phyloP scores from a whole-genome alignment of 2,329 filamentous ascomycete genomes.

The Aquanectria penicillioides region DNA sequence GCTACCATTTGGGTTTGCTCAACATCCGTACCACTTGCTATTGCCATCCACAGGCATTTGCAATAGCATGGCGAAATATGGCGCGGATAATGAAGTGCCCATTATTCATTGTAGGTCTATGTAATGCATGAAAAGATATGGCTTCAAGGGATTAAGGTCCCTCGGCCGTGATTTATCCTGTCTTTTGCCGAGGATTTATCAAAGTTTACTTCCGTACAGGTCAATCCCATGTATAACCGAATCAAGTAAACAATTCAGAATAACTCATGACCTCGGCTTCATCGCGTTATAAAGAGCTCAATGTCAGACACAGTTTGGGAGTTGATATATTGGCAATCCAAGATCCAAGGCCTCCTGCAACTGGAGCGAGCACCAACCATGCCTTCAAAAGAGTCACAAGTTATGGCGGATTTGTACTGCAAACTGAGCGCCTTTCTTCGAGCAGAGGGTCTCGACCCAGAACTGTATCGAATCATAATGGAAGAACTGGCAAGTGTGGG shows the following conservation, averaged over 20 bases:
- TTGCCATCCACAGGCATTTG: no score
- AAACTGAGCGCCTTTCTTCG: neutral
- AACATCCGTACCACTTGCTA: no score
- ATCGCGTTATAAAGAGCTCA: neutral
- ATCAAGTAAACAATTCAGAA: neutral
- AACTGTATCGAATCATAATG: neutral
- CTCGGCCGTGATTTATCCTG: neutral
- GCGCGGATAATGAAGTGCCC: no score
- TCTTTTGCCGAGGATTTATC: neutral
- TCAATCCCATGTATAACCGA: neutral
- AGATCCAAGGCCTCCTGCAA: neutral
- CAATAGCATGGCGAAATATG: no score
- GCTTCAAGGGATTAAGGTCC: neutral
- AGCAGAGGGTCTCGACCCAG: neutral
- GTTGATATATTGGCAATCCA: neutral
- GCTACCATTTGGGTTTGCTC: no score
- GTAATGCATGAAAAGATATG: neutral
- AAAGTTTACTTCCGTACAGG: neutral
- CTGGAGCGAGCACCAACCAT: neutral
- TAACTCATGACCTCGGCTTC: neutral
- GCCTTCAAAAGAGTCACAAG: conserved; percentile 2
- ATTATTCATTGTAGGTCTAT: no score
- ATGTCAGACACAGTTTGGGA: neutral
- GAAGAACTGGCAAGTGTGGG: neutral
- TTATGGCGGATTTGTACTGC: neutral